Evolutionary conservation across 495 filamentous ascomycete species (phyloP), one percentile per base, ranked within the genome.

Genomic region (Ascobolus immersus): DNA sequence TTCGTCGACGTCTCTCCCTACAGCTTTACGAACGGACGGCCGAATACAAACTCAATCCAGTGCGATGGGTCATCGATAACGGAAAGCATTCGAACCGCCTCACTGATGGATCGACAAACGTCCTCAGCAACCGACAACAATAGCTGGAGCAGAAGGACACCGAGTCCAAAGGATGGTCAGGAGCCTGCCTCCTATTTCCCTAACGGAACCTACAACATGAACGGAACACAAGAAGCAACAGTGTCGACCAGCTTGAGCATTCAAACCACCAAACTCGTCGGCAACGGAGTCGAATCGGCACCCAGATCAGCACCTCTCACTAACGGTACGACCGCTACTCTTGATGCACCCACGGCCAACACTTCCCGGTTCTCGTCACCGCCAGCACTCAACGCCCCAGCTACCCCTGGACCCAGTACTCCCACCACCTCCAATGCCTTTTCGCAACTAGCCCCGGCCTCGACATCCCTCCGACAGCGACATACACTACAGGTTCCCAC

Each of bases 401-500:
- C 21, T 36, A 23, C 13, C 24, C 7, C 9, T 20, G 23, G 23
- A 7, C 23, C 23, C 23, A 7, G n/a, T 25, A 25, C 20, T 21
- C 18, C 33, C 27, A 9, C 27, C 33, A 7, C 33, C 33, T 19
- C 30, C 13, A 17, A 33, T 7, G 28, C 28, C 39, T 31, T 24
- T 39, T 28, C 36, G 17, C 44, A 33, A 19, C 40, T 33, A 18
- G 33, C 41, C 8, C 42, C 42, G 11, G 23, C 31, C 9, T 11
- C 44, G 36, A 37, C 45, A 32, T 37, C 36, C 15, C 34, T 49
- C 14, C 45, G 46, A 32, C 79, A 94, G 32, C 71, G 86, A 36
- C 77, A 93, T 54, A 93, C 84, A 0, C 54, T 94, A 18, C 80
- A 94, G 50, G 79, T 94, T 1, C 74, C 86, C 39, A 61, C 70